Percentiles rank a stretch among this genome's conserved stretches.
Evolutionary conservation across 345 rosid species (phyloP).

Genomic region (Gossypium herbaceum): DNA sequence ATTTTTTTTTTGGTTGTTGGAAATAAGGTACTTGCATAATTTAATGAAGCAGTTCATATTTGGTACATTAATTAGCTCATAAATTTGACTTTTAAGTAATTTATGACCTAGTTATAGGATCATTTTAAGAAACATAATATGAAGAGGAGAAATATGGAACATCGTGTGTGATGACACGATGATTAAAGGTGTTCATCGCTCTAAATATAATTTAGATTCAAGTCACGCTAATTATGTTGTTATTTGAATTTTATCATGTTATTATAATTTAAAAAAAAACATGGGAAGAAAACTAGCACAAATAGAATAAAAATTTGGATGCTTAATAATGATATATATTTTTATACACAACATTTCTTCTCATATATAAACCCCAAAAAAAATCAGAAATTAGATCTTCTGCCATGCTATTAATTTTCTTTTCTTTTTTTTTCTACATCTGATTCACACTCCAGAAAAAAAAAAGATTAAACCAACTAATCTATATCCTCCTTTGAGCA

Average conservation of each 20-base stretch:
- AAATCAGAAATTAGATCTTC: not conserved
- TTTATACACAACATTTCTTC: slow-evolving; percentile 7
- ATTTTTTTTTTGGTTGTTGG: not conserved
- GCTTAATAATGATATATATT: not conserved
- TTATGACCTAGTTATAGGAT: no score
- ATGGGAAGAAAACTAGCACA: not conserved
- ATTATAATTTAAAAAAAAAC: no score
- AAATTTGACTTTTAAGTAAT: not conserved
- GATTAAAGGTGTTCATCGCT: rapidly evolving
- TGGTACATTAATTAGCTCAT: not conserved
- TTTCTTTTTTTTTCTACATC: not conserved
- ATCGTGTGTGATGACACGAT: rapidly evolving
- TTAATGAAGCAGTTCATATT: not conserved
- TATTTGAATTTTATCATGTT: no score
- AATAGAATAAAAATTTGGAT: not conserved
- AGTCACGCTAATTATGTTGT: rapidly evolving
- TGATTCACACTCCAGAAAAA: not conserved
- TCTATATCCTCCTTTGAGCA: not conserved
- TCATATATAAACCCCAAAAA: not conserved
- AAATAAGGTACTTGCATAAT: not conserved
- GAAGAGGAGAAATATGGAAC: no score
- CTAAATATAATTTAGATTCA: rapidly evolving
- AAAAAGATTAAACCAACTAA: not conserved
- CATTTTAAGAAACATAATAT: no score
- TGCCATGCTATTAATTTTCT: not conserved